Conservation (phyloP, 192 early-diverging fungal species). For the Nowakowskiella sp. region DNA sequence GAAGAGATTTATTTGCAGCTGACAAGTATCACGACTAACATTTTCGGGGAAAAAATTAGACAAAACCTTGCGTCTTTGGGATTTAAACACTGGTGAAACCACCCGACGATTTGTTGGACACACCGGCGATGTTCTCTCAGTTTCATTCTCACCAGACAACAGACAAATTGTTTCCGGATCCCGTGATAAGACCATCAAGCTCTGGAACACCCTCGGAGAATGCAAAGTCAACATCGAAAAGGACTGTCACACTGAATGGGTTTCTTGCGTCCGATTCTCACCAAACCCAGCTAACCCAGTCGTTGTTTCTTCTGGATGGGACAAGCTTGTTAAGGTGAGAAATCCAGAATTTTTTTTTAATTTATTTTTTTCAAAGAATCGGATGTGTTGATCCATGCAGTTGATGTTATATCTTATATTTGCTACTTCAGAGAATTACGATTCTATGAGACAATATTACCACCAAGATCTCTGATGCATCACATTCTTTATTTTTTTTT, state of each 20-base stretch:
- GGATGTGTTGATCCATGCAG: slow-evolving; percentile 1
- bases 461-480: slow-evolving; percentile 8
- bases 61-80: slow-evolving; percentile 99
- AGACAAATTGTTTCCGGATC: slow-evolving; percentile 98
- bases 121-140: slow-evolving; percentile 95
- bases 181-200: slow-evolving; percentile 98
- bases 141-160: slow-evolving; percentile 99
- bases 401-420: slow-evolving; percentile 19
- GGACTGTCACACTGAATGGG: slow-evolving; percentile 97
- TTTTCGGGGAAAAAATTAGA: slow-evolving; percentile 38
- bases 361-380: neutral
- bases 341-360: slow-evolving; percentile 2
- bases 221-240: slow-evolving; percentile 99
- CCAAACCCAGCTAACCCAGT: slow-evolving; percentile 98
- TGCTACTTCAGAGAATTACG: slow-evolving; percentile 40
- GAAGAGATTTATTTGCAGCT: slow-evolving; percentile 7
- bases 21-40: slow-evolving; percentile 5
- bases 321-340: slow-evolving; percentile 99
- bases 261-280: slow-evolving; percentile 98
- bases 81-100: slow-evolving; percentile 90
- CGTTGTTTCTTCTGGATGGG: slow-evolving; percentile 97
- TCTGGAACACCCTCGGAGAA: slow-evolving; percentile 99
- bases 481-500: slow-evolving; percentile 6
- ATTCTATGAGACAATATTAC: slow-evolving; percentile 34
- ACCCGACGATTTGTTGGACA: slow-evolving; percentile 96